A percentile compares a stretch with the other conserved stretches of the same genome.
These are phyloP conservation scores for Penicillium arizonense DNA, from an alignment of 495 filamentous ascomycete species.

Conservation along the genomic window DNA sequence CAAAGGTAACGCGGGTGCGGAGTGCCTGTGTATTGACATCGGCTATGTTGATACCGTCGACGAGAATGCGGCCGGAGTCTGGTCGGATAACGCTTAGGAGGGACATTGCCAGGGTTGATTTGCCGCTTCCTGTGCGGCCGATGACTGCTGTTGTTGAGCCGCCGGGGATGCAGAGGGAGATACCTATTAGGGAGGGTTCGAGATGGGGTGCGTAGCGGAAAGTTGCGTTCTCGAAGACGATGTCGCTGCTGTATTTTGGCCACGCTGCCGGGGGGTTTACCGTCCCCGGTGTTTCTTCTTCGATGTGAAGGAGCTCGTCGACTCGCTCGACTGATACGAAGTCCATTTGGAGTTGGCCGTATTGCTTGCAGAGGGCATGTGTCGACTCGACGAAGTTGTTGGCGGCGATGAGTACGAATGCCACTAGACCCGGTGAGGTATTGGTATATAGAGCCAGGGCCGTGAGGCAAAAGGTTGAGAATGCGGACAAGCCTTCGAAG, in stretches of 20 bases:
- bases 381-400: constrained; percentile 60
- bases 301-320: constrained; percentile 71
- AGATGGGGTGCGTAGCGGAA: constrained; percentile 75
- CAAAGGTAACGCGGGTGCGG: constrained; percentile 57
- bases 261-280: constrained; percentile 70
- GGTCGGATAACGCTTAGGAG: constrained; percentile 59
- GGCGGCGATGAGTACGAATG: constrained; percentile 60
- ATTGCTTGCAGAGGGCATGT: constrained; percentile 68
- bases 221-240: constrained; percentile 73
- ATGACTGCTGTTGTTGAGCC: constrained; percentile 67
- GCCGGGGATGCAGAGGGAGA: constrained; percentile 68
- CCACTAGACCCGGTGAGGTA: constrained; percentile 69
- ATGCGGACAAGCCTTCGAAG: constrained; percentile 67
- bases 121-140: constrained; percentile 65
- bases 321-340: constrained; percentile 85
- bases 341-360: constrained; percentile 83
- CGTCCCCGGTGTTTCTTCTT: constrained; percentile 66
- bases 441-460: constrained; percentile 66
- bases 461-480: constrained; percentile 69
- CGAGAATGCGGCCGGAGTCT: constrained; percentile 51
- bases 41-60: constrained; percentile 60
- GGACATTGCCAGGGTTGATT: constrained; percentile 64
- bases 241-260: constrained; percentile 66
- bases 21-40: constrained; percentile 59
- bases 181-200: constrained; percentile 61